Evolutionary conservation across 352 stramenopile species (phyloP).

Genomic region (Peronospora farinosa): DNA sequence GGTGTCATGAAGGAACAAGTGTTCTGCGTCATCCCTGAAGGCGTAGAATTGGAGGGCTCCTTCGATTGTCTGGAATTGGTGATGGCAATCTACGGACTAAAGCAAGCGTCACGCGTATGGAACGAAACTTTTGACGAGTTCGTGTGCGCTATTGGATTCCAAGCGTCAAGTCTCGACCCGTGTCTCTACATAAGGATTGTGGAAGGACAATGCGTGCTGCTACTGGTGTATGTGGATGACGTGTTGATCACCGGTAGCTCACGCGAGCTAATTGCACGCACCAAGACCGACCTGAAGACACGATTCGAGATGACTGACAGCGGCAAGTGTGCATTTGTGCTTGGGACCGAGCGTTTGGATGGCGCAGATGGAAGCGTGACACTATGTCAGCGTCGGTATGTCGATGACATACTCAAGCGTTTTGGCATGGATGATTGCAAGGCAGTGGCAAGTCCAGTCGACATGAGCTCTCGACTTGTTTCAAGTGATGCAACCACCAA

Average conservation of each 20-base stretch:
- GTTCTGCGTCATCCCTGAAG: background rate
- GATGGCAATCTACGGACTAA: conserved; percentile 4
- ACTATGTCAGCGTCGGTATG: conserved; percentile 16
- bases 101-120: conserved; percentile 6
- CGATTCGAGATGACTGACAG: too few relatives aligned
- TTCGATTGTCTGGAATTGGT: conserved; percentile 3
- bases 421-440: too few relatives aligned
- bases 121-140: conserved; percentile 5
- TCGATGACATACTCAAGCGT: too few relatives aligned
- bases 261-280: conserved; percentile 1
- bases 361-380: conserved; percentile 10
- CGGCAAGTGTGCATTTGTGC: conserved; percentile 19
- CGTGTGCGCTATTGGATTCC: background rate
- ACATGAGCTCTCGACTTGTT: too few relatives aligned
- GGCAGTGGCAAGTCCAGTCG: too few relatives aligned
- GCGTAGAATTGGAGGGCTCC: background rate
- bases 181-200: conserved; percentile 16
- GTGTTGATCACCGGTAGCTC: conserved; percentile 13
- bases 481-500: too few relatives aligned
- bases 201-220: conserved; percentile 2
- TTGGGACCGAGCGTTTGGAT: conserved; percentile 15
- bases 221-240: conserved; percentile 15
- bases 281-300: conserved; percentile 17
- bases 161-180: background rate
- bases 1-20: conserved; percentile 8